A percentile compares a stretch with the other conserved stretches of the same genome.
Evolutionary conservation across 1,139 yeast genomes (phyloP).

Genomic region (Debaryomyces udenii): DNA sequence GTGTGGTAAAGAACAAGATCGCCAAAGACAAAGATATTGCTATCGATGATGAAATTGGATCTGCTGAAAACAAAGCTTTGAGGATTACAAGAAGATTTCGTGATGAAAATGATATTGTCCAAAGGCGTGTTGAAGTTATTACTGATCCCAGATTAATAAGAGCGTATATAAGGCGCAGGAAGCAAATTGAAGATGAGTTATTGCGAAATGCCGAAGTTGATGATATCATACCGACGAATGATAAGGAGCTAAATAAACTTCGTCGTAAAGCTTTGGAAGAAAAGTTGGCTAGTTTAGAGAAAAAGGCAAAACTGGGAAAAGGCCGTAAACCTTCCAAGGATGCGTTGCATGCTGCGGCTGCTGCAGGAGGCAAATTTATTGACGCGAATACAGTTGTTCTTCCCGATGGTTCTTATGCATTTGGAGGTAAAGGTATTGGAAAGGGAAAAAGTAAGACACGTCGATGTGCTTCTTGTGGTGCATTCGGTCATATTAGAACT

Average conservation of each 20-base stretch:
- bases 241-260: constrained; percentile 80
- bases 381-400: constrained; percentile 48
- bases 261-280: constrained; percentile 80
- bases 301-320: constrained; percentile 55
- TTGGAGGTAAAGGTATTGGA: constrained; percentile 67
- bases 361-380: constrained; percentile 46
- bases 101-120: constrained; percentile 85
- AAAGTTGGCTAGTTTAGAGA: constrained; percentile 81
- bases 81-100: constrained; percentile 78
- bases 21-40: constrained; percentile 34
- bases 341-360: constrained; percentile 51
- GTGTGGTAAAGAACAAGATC: constrained; percentile 29
- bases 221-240: constrained; percentile 77
- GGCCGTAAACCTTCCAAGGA: constrained; percentile 43
- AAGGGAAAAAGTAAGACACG: constrained; percentile 81
- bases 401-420: constrained; percentile 50
- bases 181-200: constrained; percentile 72
- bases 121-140: constrained; percentile 76
- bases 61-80: constrained; percentile 50
- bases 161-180: constrained; percentile 81
- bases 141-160: constrained; percentile 85
- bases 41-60: constrained; percentile 23
- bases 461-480: constrained; percentile 94
- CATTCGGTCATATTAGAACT: constrained; percentile 91
- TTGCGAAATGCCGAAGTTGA: constrained; percentile 60